A percentile compares a stretch with the other conserved stretches of the same genome.
Evolutionary conservation across 768 basidiomycete species (phyloP).

Genomic region (Boletus coccyginus): DNA sequence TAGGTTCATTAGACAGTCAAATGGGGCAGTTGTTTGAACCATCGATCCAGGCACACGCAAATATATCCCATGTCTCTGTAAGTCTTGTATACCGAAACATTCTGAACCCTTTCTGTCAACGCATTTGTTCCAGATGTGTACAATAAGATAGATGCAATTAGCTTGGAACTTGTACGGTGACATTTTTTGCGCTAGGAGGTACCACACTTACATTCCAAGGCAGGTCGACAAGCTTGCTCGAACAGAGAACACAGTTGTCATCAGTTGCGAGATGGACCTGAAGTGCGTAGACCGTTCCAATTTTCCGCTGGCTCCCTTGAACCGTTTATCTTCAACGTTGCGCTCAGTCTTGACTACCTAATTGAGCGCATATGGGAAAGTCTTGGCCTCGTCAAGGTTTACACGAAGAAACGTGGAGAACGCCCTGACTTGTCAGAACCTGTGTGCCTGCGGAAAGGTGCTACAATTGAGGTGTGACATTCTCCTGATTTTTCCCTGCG

Average conservation of each 20-base stretch:
- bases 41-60: conserved; percentile 74
- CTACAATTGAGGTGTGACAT: conserved; percentile 76
- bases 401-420: conserved; percentile 96
- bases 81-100: conserved; percentile 23
- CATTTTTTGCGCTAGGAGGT: neutral
- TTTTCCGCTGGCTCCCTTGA: neutral
- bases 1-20: conserved; percentile 23
- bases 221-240: conserved; percentile 76
- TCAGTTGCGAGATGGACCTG: conserved; percentile 92
- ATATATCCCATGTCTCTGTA: conserved; percentile 91
- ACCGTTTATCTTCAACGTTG: neutral
- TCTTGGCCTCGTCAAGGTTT: conserved; percentile 82
- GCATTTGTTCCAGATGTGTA: conserved; percentile 68
- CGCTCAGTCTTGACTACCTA: conserved; percentile 61
- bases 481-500: neutral
- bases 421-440: conserved; percentile 92
- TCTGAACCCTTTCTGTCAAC: neutral
- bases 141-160: conserved; percentile 94
- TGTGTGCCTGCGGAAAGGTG: conserved; percentile 85
- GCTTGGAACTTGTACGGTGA: conserved; percentile 55
- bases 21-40: neutral
- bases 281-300: conserved; percentile 50
- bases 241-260: conserved; percentile 84
- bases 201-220: neutral
- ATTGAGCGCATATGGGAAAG: conserved; percentile 79